These are phyloP conservation scores for Neurospora cerealis DNA, from an alignment of 495 filamentous ascomycete species.

Conservation along the genomic window DNA sequence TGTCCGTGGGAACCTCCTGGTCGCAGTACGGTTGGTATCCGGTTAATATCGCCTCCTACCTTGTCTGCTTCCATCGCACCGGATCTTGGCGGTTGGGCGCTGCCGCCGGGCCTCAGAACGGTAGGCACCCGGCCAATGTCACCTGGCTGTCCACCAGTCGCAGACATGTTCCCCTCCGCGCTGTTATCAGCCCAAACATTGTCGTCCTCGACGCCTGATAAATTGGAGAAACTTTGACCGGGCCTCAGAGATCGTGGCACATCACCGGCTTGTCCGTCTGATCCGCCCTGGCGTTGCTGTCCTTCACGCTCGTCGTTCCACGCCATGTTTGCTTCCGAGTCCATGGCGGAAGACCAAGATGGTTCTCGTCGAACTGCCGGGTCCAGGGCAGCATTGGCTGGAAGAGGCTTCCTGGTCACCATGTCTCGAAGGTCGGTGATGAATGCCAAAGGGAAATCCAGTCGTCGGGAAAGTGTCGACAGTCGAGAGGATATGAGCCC, in stretches of 20 bases:
- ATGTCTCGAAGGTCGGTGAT: conserved; percentile 6
- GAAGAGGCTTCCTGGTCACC: conserved; percentile 34
- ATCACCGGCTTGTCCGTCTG: not conserved
- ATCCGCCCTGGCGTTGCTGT: not conserved
- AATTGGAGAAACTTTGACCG: conserved; percentile 10
- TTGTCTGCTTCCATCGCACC: not conserved
- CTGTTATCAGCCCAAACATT: conserved; percentile 16
- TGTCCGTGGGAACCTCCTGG: conserved; percentile 22
- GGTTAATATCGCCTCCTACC: conserved; percentile 6
- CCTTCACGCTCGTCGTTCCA: conserved; percentile 22
- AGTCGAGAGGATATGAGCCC: not conserved
- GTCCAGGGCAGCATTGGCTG: conserved; percentile 19
- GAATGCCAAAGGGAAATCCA: not conserved
- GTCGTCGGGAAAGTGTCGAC: not conserved
- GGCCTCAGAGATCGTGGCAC: conserved; percentile 22
- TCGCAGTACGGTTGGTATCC: conserved; percentile 24
- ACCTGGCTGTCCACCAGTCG: not conserved
- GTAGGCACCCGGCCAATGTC: conserved; percentile 10
- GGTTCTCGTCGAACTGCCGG: conserved; percentile 18
- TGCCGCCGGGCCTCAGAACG: conserved; percentile 14
- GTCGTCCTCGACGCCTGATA: conserved; percentile 8
- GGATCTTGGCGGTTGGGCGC: not conserved
- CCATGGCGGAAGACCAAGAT: conserved; percentile 25
- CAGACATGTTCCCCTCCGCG: not conserved
- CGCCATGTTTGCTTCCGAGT: conserved; percentile 21